Base-by-base conservation (phyloP, 1,284 basidiomycete species). In the Austropuccinia psidii region DNA sequence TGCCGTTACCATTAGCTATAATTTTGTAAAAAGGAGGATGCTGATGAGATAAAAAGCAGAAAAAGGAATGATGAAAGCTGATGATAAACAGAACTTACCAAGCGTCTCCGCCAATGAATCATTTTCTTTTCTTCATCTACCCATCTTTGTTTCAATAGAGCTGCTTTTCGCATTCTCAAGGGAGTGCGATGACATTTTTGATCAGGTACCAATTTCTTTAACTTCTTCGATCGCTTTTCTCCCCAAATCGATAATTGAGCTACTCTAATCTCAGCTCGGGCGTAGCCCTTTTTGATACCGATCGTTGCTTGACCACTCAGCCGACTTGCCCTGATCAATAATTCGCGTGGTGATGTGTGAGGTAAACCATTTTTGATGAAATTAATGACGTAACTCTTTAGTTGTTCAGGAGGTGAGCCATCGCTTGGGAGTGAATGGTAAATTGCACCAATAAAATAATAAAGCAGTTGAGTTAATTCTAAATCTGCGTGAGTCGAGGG, bases 191-290 rank as follows among this genome's bases (percentile, higher is more conserved):
- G 68, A 11, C n/a, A 19, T 17, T 47, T n/a, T 27, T 70, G 68
- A 15, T 70, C 57, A 35, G 68, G 68, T n/a, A 70, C 57, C 27
- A 70, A 45, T 61, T 70, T 70, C 7, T 57, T 41, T 17, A 70
- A 49, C 41, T 70, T 70, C 17, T 24, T 47, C 3, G 33, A 31
- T 27, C 68, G n/a, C 6, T 57, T 29, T 1, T 31, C 31, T 27
- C 68, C 68, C 68, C 68, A 70, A 41, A 70, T 70, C 8, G 45
- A 1, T 27, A 70, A 43, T n/a, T 58, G 57, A 35, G 68, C 55
- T 29, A 70, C 68, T 31, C 68, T 41, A 27, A 70, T 45, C 21
- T 70, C 68, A 1, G 68, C 68, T 17, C 21, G 41, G 41, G 68
- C 55, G n/a, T 60, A 37, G 0, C 57, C 55, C 21, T 21, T n/a